Evolutionary conservation across 2,329 filamentous ascomycete genomes (phyloP), one percentile per base, ranked within the genome.

Genomic region (Periconia macrospinosa): DNA sequence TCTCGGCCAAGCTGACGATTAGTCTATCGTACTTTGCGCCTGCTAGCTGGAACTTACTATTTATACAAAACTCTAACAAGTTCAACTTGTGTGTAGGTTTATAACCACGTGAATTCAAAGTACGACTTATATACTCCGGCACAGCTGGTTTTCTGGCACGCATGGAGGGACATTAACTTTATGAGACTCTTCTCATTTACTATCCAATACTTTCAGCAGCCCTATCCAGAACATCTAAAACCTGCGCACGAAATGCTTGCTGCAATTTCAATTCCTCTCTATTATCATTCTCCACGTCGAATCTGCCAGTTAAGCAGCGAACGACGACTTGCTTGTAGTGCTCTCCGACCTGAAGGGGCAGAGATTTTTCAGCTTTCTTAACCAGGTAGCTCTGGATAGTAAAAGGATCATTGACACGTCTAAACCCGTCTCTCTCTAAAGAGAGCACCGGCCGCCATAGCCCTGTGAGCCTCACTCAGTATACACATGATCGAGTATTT

Each of bases 251-350:
- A 50, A 65, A 63, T 7, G 58, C 59, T 47, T 62, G 56, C 37
- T 65, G 61, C 43, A 65, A 45, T 47, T 59, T 63, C 6, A 63
- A 49, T 45, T 62, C 59, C 17, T 59, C 59, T 20, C 48, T 51
- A 1, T 45, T 57, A 44, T 62, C 61, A 45, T 58, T 48, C 11
- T 17, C 13, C 2, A 65, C 56, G 1, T 47, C 58, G 47, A 62
- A 62, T 6, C 56, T 43, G 1, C 52, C 45, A 13, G 20, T 49
- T n/a, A 65, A 41, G 18, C 58, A 65, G 18, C 53, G 46, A 2
- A 58, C 27, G 1, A 65, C 58, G 8, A 59, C 18, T 13, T 57
- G 40, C 15, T 49, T 43, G 45, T 60, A 65, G 18, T 54, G 55
- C 13, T 53, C 50, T 1, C 60, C 60, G 42, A 62, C 51, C 42